phyloP scores from a whole-genome alignment of 306 rosid species.

The Prinsepia uniflora region DNA sequence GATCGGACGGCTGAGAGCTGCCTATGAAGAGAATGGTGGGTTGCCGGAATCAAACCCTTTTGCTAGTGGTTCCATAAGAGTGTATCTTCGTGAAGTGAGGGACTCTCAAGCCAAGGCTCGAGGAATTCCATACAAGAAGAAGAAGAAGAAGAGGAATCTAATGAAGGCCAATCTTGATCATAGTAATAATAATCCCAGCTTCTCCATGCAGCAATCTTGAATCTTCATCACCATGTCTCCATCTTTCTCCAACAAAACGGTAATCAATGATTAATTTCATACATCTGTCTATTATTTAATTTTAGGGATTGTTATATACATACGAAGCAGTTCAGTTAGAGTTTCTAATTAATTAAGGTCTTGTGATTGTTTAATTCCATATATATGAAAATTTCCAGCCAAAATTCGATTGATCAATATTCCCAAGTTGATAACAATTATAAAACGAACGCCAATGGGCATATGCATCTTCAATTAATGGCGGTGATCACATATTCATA shows the following conservation, averaged over 20 bases:
- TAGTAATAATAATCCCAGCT: slow-evolving; percentile 5
- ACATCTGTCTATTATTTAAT: not conserved
- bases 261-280: not conserved
- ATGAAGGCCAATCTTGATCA: slow-evolving; percentile 21
- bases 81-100: slow-evolving; percentile 47
- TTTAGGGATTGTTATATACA: not conserved
- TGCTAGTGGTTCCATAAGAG: slow-evolving; percentile 41
- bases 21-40: slow-evolving; percentile 59
- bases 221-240: slow-evolving; percentile 2
- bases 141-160: slow-evolving; percentile 48
- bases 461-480: slow-evolving; percentile 4
- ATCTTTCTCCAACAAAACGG: slow-evolving; percentile 7
- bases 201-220: slow-evolving; percentile 19
- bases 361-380: not conserved
- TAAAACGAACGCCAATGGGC: not conserved
- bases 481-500: not conserved
- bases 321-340: not conserved
- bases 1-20: slow-evolving; percentile 58
- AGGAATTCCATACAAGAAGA: slow-evolving; percentile 61
- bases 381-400: too few relatives aligned
- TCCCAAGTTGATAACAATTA: too few relatives aligned
- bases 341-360: not conserved
- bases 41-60: slow-evolving; percentile 51
- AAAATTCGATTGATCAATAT: too few relatives aligned
- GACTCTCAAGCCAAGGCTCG: slow-evolving; percentile 58